Conservation (phyloP, 208 protist species). For the Wallacemonas rigidus region DNA sequence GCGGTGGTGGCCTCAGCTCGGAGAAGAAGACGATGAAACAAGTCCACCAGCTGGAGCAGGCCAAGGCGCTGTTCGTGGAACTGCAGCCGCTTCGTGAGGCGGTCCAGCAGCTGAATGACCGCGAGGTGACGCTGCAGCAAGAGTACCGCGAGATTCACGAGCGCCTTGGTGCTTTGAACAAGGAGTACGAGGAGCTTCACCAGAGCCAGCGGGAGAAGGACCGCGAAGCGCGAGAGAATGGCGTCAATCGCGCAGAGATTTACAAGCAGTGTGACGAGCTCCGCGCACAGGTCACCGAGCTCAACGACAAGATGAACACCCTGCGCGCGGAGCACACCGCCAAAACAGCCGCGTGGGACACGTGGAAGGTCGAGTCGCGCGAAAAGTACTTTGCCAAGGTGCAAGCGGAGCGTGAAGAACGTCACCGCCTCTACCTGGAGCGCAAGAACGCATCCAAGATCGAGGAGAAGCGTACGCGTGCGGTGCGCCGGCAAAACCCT, state of each 20-base stretch:
- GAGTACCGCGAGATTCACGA: constrained; percentile 81
- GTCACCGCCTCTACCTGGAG: constrained; percentile 49
- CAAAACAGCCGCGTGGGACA: constrained; percentile 49
- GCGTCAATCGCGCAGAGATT: constrained; percentile 41
- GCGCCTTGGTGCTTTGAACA: constrained; percentile 62
- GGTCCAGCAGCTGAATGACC: constrained; percentile 61
- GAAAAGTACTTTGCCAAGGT: constrained; percentile 62
- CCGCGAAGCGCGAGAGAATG: constrained; percentile 42
- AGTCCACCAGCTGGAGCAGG: constrained; percentile 66
- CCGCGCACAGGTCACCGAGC: constrained; percentile 29
- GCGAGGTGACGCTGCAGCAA: constrained; percentile 68
- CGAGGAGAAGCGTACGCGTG: constrained; percentile 52
- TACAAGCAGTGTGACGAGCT: constrained; percentile 65
- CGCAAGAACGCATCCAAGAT: constrained; percentile 57
- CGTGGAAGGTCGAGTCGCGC: constrained; percentile 63
- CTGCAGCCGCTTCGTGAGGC: constrained; percentile 69
- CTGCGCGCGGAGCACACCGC: constrained; percentile 46
- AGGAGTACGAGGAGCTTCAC: constrained; percentile 56
- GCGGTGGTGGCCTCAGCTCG: constrained; percentile 57
- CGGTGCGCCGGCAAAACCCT: constrained; percentile 59
- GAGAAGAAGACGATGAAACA: constrained; percentile 58
- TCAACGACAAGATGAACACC: constrained; percentile 60
- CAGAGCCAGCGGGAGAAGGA: constrained; percentile 56
- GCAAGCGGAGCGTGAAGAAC: constrained; percentile 59
- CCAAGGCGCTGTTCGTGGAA: constrained; percentile 65